phyloP scores from a whole-genome alignment of 75 land plant species.

The Selaginella moellendorffii region DNA sequence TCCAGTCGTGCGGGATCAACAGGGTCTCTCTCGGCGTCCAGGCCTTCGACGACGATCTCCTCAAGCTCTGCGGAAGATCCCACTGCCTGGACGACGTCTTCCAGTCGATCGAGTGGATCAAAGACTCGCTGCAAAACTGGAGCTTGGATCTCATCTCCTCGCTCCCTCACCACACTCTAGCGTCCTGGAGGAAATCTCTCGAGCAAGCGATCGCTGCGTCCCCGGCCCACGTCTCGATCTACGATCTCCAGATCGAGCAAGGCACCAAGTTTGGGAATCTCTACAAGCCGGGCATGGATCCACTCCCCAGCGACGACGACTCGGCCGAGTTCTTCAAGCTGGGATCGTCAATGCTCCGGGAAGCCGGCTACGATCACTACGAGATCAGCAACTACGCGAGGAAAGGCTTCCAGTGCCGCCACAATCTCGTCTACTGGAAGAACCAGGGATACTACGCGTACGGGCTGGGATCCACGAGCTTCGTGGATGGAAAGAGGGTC shows the following conservation, averaged over 20 bases:
- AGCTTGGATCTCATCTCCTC: conserved; percentile 90
- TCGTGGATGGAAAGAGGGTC: conserved; percentile 37
- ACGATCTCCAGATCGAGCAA: conserved; percentile 90
- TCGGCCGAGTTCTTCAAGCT: conserved; percentile 66
- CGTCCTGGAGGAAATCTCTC: conserved; percentile 68
- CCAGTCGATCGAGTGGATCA: conserved; percentile 61
- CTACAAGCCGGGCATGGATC: conserved; percentile 78
- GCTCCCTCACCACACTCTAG: conserved; percentile 65
- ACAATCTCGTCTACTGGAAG: conserved; percentile 78
- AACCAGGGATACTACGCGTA: conserved; percentile 68
- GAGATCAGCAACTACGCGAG: conserved; percentile 89
- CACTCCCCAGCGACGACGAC: conserved; percentile 58
- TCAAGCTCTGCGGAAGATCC: conserved; percentile 73
- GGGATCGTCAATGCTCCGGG: conserved; percentile 41
- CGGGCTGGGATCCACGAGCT: conserved; percentile 90
- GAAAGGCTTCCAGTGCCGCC: conserved; percentile 56
- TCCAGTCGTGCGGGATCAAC: conserved; percentile 54
- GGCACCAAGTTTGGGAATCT: conserved; percentile 71
- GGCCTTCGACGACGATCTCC: conserved; percentile 62
- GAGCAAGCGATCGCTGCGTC: conserved; percentile 32
- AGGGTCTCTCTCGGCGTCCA: conserved; percentile 95
- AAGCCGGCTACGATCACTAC: conserved; percentile 77
- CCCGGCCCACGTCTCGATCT: conserved; percentile 74
- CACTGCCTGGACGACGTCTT: conserved; percentile 61
- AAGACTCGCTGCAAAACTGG: conserved; percentile 49